Conservation (phyloP, 75 land plant genomes). For the Selaginella tamariscina region DNA sequence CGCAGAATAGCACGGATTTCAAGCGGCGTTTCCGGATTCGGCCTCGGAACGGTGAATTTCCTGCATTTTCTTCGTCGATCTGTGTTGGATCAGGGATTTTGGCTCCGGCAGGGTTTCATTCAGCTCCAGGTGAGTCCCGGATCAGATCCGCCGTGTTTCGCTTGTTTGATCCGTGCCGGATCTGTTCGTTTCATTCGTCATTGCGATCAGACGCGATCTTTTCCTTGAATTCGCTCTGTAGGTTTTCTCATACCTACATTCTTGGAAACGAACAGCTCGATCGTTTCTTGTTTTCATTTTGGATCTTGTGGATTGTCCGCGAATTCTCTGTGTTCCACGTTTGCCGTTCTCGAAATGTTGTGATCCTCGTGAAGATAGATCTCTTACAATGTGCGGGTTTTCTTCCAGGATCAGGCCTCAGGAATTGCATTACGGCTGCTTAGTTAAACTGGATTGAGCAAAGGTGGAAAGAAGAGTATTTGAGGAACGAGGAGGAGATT, state of each 20-base stretch:
- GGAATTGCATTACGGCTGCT: no score
- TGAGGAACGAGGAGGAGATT: no score
- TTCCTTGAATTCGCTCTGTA: background rate
- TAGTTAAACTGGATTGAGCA: no score
- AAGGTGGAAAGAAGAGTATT: no score
- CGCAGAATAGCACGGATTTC: no score
- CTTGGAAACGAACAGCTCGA: no score
- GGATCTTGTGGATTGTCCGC: no score
- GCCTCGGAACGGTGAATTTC: background rate
- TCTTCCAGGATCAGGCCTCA: no score
- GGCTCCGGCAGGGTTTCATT: background rate
- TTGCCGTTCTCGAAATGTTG: background rate
- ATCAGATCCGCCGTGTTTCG: background rate
- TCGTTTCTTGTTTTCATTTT: no score
- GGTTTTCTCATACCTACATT: background rate
- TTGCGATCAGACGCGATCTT: background rate
- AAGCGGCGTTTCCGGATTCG: no score
- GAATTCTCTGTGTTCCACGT: background rate
- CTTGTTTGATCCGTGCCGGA: background rate
- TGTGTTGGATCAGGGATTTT: background rate
- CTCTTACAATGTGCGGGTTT: no score
- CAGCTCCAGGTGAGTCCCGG: background rate
- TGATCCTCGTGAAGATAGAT: background rate
- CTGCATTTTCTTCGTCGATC: background rate
- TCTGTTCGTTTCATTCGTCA: background rate